Percentiles rank a stretch among this genome's conserved stretches.
Evolutionary conservation across 2,329 filamentous ascomycete species (phyloP).

Genomic region (Xylariales sp.): DNA sequence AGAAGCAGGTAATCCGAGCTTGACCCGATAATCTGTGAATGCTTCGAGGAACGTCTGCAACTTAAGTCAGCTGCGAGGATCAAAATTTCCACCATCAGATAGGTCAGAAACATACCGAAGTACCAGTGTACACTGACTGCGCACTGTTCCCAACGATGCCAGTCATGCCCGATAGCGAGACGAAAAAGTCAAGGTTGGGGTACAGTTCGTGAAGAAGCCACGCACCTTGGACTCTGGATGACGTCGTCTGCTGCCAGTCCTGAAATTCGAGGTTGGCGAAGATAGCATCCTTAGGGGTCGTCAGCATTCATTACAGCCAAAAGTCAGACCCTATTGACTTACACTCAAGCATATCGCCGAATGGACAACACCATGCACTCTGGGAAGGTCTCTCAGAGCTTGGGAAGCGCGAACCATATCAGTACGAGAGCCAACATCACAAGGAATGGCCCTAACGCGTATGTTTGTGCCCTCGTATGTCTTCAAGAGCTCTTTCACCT

Average conservation of each 20-base stretch:
- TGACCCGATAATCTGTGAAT: neutral
- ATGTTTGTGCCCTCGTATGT: slow-evolving; percentile 1
- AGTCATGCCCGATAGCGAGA: slow-evolving; percentile 22
- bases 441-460: neutral
- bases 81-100: too few species aligned
- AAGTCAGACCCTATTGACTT: slow-evolving; percentile 15
- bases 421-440: neutral
- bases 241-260: slow-evolving; percentile 17
- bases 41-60: slow-evolving; percentile 6
- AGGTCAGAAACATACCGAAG: neutral
- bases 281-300: slow-evolving; percentile 22
- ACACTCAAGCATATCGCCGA: neutral
- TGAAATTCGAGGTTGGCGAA: slow-evolving; percentile 24
- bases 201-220: slow-evolving; percentile 19
- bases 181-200: slow-evolving; percentile 27
- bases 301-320: neutral
- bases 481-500: slow-evolving; percentile 13
- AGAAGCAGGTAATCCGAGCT: neutral
- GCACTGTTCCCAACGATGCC: slow-evolving; percentile 26
- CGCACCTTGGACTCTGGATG: neutral
- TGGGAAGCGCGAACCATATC: neutral
- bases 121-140: slow-evolving; percentile 23
- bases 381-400: neutral
- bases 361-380: slow-evolving; percentile 1
- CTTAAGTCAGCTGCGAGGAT: neutral